A percentile compares a stretch with the other conserved stretches of the same genome.
phyloP scores from a whole-genome alignment of 495 filamentous ascomycete genomes.

The Diplogelasinospora grovesii region DNA sequence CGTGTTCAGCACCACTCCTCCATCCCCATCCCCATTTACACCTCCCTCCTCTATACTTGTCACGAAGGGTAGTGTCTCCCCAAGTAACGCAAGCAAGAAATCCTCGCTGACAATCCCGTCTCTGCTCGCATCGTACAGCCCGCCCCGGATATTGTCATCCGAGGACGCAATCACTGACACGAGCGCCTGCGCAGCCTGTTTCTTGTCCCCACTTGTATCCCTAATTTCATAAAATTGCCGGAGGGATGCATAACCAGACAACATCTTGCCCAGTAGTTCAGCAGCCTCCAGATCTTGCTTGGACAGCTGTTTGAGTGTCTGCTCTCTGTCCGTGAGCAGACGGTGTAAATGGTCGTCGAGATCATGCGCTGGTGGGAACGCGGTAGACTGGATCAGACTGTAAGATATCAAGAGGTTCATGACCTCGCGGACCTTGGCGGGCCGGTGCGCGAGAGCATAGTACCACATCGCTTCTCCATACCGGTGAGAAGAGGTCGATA shows the following conservation, averaged over 20 bases:
- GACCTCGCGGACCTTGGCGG: conserved; percentile 69
- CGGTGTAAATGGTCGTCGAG: conserved; percentile 61
- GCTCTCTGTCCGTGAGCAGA: conserved; percentile 60
- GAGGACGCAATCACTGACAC: conserved; percentile 74
- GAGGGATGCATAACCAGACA: conserved; percentile 86
- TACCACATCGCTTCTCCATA: conserved; percentile 81
- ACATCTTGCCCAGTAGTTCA: conserved; percentile 66
- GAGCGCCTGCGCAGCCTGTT: conserved; percentile 63
- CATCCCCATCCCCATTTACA: too few relatives aligned
- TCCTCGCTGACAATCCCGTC: conserved; percentile 80
- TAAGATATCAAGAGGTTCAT: conserved; percentile 80
- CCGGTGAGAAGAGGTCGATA: conserved; percentile 56
- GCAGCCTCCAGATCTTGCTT: conserved; percentile 68
- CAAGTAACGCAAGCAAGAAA: conserved; percentile 72
- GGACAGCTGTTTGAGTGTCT: conserved; percentile 57
- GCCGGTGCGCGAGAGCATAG: conserved; percentile 71
- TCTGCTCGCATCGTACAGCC: conserved; percentile 70
- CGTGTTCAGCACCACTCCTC: too few relatives aligned
- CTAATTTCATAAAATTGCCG: conserved; percentile 82
- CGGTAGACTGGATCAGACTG: conserved; percentile 73
- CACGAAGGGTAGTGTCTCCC: conserved; percentile 73
- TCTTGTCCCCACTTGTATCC: conserved; percentile 47
- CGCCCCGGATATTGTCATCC: conserved; percentile 80
- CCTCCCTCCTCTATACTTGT: too few relatives aligned
- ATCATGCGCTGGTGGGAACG: conserved; percentile 60